Base-by-base conservation (phyloP, 352 stramenopile species). In the Globisporangium acanthophoron region DNA sequence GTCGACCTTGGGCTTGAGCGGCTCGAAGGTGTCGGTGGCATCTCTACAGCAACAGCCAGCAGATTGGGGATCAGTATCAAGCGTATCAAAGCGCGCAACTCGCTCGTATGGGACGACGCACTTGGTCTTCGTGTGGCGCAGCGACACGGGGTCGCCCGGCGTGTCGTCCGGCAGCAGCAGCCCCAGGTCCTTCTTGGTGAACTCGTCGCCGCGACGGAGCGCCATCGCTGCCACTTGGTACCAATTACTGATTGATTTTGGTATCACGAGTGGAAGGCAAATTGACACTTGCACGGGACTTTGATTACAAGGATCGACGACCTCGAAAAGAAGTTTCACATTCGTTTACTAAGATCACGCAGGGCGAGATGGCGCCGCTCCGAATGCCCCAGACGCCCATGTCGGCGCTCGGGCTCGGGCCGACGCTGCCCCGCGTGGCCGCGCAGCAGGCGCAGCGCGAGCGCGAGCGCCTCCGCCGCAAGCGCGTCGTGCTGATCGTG, bases 111-210 rank as follows among this genome's bases (percentile, higher is more conserved):
- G 0, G 13, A 33, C 9, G 15, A 41, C 64, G 31, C 39, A 90
- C 81, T 67, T 87, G 43, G 69, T 85, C 21, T 74, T 73, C 13
- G 86, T 93, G 62, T 96, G 76, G 29, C 81, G 81, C 49, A 96
- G 67, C 31, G 86, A 94, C 53, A 92, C 66, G 1, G 80, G 80
- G 52, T 96, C 85, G 3, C 81, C 85, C 0, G 86, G 80, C 12
- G 77, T 75, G 66, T 92, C 81, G 57, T 96, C 86, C 20, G 84
- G 86, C 49, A 96, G 76, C 54, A 93, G 62, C 13, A 92, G 61
- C 41, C 74, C 86, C 41, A 96, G 61, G 66, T 95, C 86, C 59
- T 92, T 93, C 75, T 95, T 95, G 58, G 75, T 89, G 71, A 95
- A 96, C 52, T 20, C 43, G 43, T 48, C 43, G 20, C 43, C 18